These are phyloP conservation scores for Hypholoma sublateritium DNA, from an alignment of 768 basidiomycete species.

Conservation along the genomic window DNA sequence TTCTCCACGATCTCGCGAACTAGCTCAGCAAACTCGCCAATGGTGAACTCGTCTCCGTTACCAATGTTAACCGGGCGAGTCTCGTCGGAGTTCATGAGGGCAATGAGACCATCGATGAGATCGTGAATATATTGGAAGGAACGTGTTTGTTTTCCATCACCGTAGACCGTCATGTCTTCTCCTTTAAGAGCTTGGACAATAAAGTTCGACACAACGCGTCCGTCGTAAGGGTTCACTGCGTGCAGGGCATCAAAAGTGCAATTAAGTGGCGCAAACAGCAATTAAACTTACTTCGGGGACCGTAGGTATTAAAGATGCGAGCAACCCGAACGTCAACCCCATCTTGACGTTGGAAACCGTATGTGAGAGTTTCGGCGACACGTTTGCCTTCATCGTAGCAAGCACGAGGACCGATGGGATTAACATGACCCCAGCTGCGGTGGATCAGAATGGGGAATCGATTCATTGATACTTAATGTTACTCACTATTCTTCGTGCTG, in stretches of 20 bases:
- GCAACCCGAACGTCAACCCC: constrained; percentile 95
- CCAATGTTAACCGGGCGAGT: constrained; percentile 96
- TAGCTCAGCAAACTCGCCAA: constrained; percentile 89
- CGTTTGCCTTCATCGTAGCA: constrained; percentile 99
- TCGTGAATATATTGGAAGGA: constrained; percentile 99
- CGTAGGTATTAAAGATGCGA: constrained; percentile 98
- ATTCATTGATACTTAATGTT: neutral
- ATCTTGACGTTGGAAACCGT: constrained; percentile 94
- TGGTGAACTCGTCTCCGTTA: constrained; percentile 93
- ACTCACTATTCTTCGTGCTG: constrained; percentile 93
- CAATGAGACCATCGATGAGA: constrained; percentile 89
- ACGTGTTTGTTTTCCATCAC: constrained; percentile 90
- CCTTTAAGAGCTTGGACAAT: constrained; percentile 96
- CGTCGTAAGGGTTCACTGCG: constrained; percentile 93
- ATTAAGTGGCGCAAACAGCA: neutral
- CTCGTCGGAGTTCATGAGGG: constrained; percentile 93
- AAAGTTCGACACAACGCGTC: constrained; percentile 98
- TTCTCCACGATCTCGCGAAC: constrained; percentile 92
- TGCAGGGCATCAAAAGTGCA: constrained; percentile 22
- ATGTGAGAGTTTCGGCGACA: constrained; percentile 96
- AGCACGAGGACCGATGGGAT: constrained; percentile 97
- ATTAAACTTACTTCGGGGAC: constrained; percentile 67
- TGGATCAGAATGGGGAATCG: constrained; percentile 15
- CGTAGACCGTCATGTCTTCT: constrained; percentile 96
- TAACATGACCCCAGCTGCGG: constrained; percentile 93